These are phyloP conservation scores for Xylaria nigripes DNA, from an alignment of 495 filamentous ascomycete genomes.

Conservation along the genomic window DNA sequence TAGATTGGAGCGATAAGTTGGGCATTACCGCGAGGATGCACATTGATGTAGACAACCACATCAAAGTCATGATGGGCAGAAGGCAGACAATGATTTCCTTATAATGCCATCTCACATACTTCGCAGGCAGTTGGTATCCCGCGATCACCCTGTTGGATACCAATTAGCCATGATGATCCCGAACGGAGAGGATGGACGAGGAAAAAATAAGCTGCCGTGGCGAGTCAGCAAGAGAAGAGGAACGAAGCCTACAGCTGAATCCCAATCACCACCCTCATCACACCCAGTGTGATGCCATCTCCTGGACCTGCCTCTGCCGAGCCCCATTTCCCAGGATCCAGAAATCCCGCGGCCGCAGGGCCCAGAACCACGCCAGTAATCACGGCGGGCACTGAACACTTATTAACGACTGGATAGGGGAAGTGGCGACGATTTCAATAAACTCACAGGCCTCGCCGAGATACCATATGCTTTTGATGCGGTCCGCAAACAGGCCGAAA, in stretches of 20 bases:
- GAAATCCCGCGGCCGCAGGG: conserved; percentile 40
- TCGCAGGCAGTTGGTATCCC: conserved; percentile 76
- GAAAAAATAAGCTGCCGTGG: conserved; percentile 8
- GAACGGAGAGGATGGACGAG: not conserved
- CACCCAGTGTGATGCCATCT: conserved; percentile 39
- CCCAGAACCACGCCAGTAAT: conserved; percentile 41
- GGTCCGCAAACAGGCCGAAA: conserved; percentile 44
- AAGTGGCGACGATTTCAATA: not conserved
- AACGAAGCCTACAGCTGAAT: conserved; percentile 37
- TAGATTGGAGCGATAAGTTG: conserved; percentile 38
- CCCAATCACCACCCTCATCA: conserved; percentile 47
- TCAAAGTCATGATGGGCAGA: conserved; percentile 76
- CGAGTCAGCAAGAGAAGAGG: conserved; percentile 22
- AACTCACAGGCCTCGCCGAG: conserved; percentile 49
- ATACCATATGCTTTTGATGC: conserved; percentile 48
- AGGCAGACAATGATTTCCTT: conserved; percentile 64
- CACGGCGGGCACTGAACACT: conserved; percentile 41
- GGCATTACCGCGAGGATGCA: conserved; percentile 66
- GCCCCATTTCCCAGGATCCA: conserved; percentile 40
- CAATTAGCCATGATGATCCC: conserved; percentile 27
- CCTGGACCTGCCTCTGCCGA: conserved; percentile 29
- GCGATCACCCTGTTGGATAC: conserved; percentile 50
- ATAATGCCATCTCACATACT: conserved; percentile 69
- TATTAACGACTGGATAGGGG: not conserved
- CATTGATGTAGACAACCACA: conserved; percentile 75